A percentile compares a stretch with the other conserved stretches of the same genome.
Evolutionary conservation across 208 protist species (phyloP).

Genomic region (Tritrichomonas musculus): DNA sequence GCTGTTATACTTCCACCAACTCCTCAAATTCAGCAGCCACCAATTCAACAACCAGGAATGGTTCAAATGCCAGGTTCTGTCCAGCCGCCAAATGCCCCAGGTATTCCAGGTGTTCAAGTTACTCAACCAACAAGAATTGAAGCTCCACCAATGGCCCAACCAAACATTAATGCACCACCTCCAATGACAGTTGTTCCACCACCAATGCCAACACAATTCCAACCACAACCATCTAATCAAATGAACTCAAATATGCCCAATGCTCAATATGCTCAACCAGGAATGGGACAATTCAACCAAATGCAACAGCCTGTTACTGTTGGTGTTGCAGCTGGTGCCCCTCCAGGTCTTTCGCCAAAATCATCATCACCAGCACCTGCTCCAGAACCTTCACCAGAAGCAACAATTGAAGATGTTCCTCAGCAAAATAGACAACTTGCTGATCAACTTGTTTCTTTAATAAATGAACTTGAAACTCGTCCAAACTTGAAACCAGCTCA

Average conservation of each 20-base stretch:
- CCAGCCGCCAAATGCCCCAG: not conserved
- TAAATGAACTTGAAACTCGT: not conserved
- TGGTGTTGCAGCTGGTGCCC: no score
- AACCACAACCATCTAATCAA: not conserved
- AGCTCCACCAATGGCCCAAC: not conserved
- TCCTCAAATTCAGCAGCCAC: not conserved
- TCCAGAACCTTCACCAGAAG: not conserved
- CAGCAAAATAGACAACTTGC: not conserved
- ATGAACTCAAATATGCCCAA: not conserved
- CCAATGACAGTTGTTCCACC: not conserved
- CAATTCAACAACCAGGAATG: not conserved
- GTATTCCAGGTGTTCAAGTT: no score
- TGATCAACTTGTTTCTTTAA: not conserved
- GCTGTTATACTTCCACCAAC: not conserved
- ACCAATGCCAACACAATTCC: not conserved
- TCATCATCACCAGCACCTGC: no score
- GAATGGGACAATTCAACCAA: not conserved
- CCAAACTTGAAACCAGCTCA: not conserved
- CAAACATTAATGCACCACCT: not conserved
- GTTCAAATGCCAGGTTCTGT: not conserved
- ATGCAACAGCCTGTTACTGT: no score
- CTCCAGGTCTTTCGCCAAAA: not conserved
- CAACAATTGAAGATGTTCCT: constrained; percentile 20
- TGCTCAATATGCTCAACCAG: not conserved
- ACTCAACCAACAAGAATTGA: not conserved